Conservation (phyloP, 805 yeast species). For the Cyberlindnera xylosilytica region DNA sequence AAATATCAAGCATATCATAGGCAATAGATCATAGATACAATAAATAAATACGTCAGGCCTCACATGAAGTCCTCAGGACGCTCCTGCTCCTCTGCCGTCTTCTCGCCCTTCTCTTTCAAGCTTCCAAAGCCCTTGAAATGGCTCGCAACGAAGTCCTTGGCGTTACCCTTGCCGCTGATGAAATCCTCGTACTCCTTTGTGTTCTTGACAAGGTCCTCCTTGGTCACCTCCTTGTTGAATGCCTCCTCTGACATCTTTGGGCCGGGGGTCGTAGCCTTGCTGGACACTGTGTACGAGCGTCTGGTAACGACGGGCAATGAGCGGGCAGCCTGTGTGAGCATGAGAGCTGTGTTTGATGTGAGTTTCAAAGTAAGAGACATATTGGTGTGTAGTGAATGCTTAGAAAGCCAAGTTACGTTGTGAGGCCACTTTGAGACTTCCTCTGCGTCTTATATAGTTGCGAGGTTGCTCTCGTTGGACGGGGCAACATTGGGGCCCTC, state of each 20-base stretch:
- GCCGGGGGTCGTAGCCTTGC: background rate
- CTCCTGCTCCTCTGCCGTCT: slow-evolving; percentile 23
- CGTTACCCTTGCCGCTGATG: slow-evolving; percentile 2
- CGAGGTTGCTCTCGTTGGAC: no score
- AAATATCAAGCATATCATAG: no score
- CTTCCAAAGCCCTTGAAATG: slow-evolving; percentile 17
- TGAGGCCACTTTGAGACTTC: no score
- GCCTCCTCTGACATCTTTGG: slow-evolving; percentile 8
- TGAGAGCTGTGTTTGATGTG: background rate
- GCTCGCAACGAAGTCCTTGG: slow-evolving; percentile 8
- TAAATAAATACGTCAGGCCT: no score
- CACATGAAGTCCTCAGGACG: slow-evolving; percentile 28
- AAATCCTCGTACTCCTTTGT: slow-evolving; percentile 12
- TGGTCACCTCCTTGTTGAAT: slow-evolving; percentile 17
- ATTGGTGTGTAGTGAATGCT: no score
- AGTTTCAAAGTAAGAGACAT: background rate
- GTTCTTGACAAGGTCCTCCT: slow-evolving; percentile 12
- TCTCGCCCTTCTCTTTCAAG: slow-evolving; percentile 23
- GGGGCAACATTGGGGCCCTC: no score
- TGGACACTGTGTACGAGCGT: slow-evolving; percentile 7
- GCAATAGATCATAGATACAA: no score
- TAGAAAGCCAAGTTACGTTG: no score
- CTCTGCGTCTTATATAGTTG: no score
- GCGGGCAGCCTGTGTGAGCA: background rate
- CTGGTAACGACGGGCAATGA: background rate